These are phyloP conservation scores for Hirschfeldia incana DNA, from an alignment of 345 rosid species.

Conservation along the genomic window DNA sequence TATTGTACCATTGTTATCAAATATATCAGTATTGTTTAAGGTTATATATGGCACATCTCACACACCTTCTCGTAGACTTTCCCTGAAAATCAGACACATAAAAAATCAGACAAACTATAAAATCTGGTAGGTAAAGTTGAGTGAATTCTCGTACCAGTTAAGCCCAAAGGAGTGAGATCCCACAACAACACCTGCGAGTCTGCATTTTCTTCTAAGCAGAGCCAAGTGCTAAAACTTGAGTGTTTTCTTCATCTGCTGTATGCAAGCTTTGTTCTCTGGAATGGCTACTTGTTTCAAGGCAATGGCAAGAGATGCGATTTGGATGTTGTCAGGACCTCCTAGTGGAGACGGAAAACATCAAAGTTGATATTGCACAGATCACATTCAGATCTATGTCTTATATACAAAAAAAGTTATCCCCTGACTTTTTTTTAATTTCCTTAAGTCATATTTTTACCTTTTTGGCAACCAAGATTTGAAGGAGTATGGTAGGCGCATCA, in stretches of 20 bases:
- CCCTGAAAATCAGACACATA: conserved; percentile 54
- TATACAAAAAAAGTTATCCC: not conserved
- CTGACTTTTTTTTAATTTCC: too few species aligned
- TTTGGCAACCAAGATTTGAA: not conserved
- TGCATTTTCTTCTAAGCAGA: conserved; percentile 73
- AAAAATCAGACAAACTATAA: conserved; percentile 3
- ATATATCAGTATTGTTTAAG: conserved; percentile 81
- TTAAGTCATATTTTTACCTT: not conserved
- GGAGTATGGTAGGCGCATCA: not conserved
- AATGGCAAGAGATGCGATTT: conserved; percentile 92
- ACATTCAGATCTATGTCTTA: not conserved
- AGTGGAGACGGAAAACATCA: conserved; percentile 76
- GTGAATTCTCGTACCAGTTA: not conserved
- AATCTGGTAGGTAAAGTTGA: not conserved
- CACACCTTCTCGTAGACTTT: conserved; percentile 48
- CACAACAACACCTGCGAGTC: conserved; percentile 28
- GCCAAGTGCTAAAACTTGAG: conserved; percentile 83
- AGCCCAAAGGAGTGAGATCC: not conserved
- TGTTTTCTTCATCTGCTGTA: conserved; percentile 92
- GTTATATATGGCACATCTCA: conserved; percentile 46
- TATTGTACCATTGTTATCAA: conserved; percentile 74
- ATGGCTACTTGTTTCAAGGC: conserved; percentile 90
- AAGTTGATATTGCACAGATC: conserved; percentile 55
- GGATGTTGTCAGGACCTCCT: conserved; percentile 97
- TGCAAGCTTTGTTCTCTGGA: conserved; percentile 76